Conservation (phyloP, 495 filamentous ascomycete genomes). For the Penicillium coffeae region DNA sequence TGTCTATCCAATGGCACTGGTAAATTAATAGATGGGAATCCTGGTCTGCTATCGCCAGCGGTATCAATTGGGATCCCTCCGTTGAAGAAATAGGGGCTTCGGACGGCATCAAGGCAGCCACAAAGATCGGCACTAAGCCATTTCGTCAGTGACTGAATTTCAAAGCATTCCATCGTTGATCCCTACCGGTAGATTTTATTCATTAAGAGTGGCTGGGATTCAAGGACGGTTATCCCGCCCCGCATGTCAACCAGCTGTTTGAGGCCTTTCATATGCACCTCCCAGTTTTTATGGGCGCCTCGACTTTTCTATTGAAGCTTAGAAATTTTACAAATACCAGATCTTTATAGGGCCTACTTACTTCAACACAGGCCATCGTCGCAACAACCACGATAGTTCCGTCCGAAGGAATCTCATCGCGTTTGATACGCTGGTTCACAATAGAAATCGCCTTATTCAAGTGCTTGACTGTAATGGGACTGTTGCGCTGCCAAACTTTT, state of each 20-base stretch:
- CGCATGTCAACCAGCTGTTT: slow-evolving; percentile 1
- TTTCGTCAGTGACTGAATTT: not conserved
- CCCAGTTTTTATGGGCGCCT: slow-evolving; percentile 3
- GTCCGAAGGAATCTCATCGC: not conserved
- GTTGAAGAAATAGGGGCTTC: not conserved
- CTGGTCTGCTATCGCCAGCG: not conserved
- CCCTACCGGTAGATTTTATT: slow-evolving; percentile 4
- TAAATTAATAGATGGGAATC: not conserved
- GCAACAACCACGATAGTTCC: slow-evolving; percentile 1
- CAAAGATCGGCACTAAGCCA: slow-evolving; percentile 1
- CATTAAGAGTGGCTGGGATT: slow-evolving; percentile 2
- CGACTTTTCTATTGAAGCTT: not conserved
- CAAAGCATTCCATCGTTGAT: not conserved
- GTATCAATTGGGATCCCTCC: not conserved
- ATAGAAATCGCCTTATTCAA: slow-evolving; percentile 5
- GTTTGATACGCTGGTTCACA: slow-evolving; percentile 2
- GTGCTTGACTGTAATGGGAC: not conserved
- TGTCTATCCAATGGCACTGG: not conserved
- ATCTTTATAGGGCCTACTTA: not conserved
- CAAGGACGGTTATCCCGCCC: not conserved
- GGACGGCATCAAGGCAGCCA: slow-evolving; percentile 4
- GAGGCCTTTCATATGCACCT: slow-evolving; percentile 4
- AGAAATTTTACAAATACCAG: not conserved
- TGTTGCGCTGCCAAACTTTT: not conserved
- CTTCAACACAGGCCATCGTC: slow-evolving; percentile 4